phyloP scores from a whole-genome alignment of 345 rosid species.

The Melaleuca alternifolia region DNA sequence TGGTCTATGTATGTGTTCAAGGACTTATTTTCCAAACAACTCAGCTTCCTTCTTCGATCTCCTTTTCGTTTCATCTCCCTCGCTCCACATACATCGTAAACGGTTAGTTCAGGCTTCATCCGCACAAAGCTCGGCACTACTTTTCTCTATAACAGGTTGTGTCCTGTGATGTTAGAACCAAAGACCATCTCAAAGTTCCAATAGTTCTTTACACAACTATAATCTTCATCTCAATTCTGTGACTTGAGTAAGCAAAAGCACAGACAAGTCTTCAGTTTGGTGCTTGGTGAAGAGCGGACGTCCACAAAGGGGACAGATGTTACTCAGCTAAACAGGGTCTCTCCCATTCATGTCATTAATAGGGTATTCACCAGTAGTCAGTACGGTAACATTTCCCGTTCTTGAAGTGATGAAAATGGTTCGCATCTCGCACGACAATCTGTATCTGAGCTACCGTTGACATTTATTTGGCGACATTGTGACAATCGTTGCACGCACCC shows the following conservation, averaged over 20 bases:
- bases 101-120: neutral
- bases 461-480: conserved; percentile 12
- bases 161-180: neutral
- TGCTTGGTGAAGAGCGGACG: neutral
- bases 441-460: conserved; percentile 11
- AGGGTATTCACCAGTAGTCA: conserved; percentile 17
- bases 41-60: neutral
- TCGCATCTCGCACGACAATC: conserved; percentile 24
- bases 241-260: too few relatives aligned
- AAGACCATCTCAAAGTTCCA: too few relatives aligned
- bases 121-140: neutral
- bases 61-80: neutral
- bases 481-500: conserved; percentile 19
- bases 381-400: conserved; percentile 23
- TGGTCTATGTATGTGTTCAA: neutral
- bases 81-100: neutral
- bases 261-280: neutral
- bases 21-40: neutral
- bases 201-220: too few relatives aligned
- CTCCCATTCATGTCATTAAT: neutral
- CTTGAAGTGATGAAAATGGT: conserved; percentile 23
- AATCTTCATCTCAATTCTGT: too few relatives aligned
- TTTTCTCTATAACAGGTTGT: neutral
- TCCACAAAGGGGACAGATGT: neutral
- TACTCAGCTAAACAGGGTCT: neutral